Evolutionary conservation across 176 grass and related monocot species (phyloP).

Genomic region (Thinopyrum elongatum): DNA sequence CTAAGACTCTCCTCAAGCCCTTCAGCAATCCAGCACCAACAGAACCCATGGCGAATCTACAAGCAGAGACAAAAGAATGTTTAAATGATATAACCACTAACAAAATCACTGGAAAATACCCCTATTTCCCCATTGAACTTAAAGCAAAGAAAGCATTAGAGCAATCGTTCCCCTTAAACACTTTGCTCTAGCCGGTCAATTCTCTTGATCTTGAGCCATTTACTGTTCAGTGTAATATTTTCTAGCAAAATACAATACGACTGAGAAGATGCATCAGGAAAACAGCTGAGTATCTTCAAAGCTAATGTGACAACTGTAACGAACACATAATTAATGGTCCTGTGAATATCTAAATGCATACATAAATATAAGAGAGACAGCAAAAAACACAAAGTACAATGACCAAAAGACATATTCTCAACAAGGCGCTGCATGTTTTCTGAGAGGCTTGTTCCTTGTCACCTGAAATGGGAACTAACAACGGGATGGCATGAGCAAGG

Average conservation of each 20-base stretch:
- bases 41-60: conserved; percentile 61
- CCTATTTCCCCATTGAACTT: not conserved
- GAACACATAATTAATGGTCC: not conserved
- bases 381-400: not conserved
- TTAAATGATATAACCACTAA: conserved; percentile 18
- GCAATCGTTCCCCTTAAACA: not conserved
- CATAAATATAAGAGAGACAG: not conserved
- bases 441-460: not conserved
- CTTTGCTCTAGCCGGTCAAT: not conserved
- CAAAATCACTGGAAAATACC: not conserved
- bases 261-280: not conserved
- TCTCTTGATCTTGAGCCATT: not conserved
- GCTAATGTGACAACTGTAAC: not conserved
- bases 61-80: conserved; percentile 26
- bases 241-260: not conserved
- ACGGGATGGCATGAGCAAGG: not conserved
- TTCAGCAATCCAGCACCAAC: conserved; percentile 46
- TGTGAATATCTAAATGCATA: not conserved
- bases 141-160: not conserved
- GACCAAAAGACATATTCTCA: not conserved
- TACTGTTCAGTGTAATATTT: not conserved
- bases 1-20: conserved; percentile 45
- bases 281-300: not conserved
- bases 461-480: not conserved
- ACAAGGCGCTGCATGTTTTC: not conserved